phyloP scores from a whole-genome alignment of 129 eudicot genomes.

The Silybum marianum region DNA sequence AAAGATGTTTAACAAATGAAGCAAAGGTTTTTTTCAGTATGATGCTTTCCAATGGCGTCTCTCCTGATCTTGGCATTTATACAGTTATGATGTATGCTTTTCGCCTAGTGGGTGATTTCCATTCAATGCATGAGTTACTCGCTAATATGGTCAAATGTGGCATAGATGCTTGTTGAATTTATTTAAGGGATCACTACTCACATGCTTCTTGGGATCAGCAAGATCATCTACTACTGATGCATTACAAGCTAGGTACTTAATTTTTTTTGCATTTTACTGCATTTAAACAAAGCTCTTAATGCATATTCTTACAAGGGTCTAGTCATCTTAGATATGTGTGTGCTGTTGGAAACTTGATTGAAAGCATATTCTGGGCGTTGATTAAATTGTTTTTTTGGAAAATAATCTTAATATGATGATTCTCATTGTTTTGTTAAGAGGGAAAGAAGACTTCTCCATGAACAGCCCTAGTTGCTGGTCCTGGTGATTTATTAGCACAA shows the following conservation, averaged over 20 bases:
- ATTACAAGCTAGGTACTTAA: slow-evolving; percentile 2
- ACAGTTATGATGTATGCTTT: slow-evolving; percentile 49
- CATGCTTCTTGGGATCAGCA: slow-evolving; percentile 6
- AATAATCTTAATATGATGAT: neutral
- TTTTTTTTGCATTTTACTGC: neutral
- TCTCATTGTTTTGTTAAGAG: neutral
- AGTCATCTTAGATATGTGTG: too few species aligned
- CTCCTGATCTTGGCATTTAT: slow-evolving; percentile 56
- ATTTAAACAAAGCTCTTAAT: neutral
- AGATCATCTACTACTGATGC: neutral
- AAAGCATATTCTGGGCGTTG: too few species aligned
- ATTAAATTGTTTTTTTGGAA: too few species aligned
- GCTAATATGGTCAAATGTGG: slow-evolving; percentile 61
- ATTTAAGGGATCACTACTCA: slow-evolving; percentile 6
- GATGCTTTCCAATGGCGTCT: slow-evolving; percentile 58
- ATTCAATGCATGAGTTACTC: slow-evolving; percentile 39
- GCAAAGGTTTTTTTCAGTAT: slow-evolving; percentile 59
- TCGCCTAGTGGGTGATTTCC: slow-evolving; percentile 36
- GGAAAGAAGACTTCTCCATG: neutral
- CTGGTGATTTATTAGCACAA: neutral
- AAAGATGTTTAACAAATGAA: slow-evolving; percentile 56
- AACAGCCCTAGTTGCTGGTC: neutral
- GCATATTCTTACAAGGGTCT: too few species aligned
- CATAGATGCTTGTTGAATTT: slow-evolving; percentile 36
- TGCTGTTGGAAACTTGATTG: too few species aligned